Evolutionary conservation across 1,284 basidiomycete genomes (phyloP), one percentile per base, ranked within the genome.

Genomic region (Caloboletus inedulis): DNA sequence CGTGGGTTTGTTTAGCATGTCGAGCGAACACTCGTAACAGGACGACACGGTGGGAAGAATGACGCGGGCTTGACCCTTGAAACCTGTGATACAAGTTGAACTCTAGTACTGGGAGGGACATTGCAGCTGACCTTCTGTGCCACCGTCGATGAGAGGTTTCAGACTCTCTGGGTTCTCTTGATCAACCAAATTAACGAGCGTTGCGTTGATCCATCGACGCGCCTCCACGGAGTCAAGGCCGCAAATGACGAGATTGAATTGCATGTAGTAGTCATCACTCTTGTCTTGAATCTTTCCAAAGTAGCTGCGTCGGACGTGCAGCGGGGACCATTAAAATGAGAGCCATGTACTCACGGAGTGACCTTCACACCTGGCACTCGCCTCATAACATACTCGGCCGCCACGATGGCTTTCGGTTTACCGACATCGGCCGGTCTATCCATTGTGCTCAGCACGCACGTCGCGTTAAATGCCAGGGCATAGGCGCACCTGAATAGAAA

Each of bases 221-320:
- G 97, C 97, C 69, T 95, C 90, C 50, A 98, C 90, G 4, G 94
- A 98, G 71, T 99, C 97, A n/a, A 99, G 82, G 6, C 97, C 97
- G 61, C 97, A 98, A 54, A 99, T 93, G 62, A 99, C 84, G 47
- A 99, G 80, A 70, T 95, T 91, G 74, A 99, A 99, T 70, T 95
- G 89, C 81, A 93, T 80, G 74, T 99, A 99, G 66, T 96, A 99
- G n/a, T 86, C 85, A 51, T 94, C 87, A 58, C 84, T 92, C 69
- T 98, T 98, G 75, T 99, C 97, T 72, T 99, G 97, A 55, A 99
- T 99, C 74, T 96, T 98, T 59, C 93, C 93, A 74, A 89, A 91
- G 68, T 96, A 95, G 34, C 94, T 96, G 62, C 45, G 27, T 52
- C 36, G 41, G 40, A 29, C 43, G 56, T 70, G 45, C 62, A 60